Percentiles rank a stretch among this genome's conserved stretches.
Conservation (phyloP, 768 basidiomycete species). For the Chalciporus sphaerocephalus region DNA sequence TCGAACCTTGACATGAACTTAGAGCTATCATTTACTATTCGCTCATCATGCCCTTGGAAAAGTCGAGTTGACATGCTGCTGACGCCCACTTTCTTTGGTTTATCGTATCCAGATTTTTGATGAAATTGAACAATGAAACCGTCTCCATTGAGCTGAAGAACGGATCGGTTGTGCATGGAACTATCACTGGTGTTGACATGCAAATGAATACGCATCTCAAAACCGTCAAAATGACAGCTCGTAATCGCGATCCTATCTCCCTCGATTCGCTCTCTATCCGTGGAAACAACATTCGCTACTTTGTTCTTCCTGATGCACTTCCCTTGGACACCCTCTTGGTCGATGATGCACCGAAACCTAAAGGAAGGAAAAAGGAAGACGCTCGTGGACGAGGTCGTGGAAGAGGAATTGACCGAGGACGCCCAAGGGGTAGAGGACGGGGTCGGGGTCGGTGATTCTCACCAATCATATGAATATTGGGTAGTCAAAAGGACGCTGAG, state of each 20-base stretch:
- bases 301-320: conserved; percentile 94
- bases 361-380: conserved; percentile 86
- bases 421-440: conserved; percentile 54
- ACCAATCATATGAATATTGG: background rate
- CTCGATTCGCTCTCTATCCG: conserved; percentile 92
- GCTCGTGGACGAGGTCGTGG: conserved; percentile 61
- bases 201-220: conserved; percentile 99
- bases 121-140: conserved; percentile 99
- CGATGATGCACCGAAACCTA: conserved; percentile 96
- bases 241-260: conserved; percentile 81
- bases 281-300: conserved; percentile 96
- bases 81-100: conserved; percentile 20
- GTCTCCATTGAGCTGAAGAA: conserved; percentile 98
- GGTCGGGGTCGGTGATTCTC: conserved; percentile 45
- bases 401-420: conserved; percentile 44
- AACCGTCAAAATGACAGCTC: conserved; percentile 93
- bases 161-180: conserved; percentile 91
- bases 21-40: conserved; percentile 5
- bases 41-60: conserved; percentile 5
- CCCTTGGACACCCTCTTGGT: conserved; percentile 95
- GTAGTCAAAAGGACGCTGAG: conserved; percentile 5
- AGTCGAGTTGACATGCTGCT: conserved; percentile 9
- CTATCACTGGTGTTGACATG: conserved; percentile 99
- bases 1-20: conserved; percentile 6
- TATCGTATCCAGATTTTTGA: conserved; percentile 70